Evolutionary conservation across 2,329 filamentous ascomycete genomes (phyloP).

Genomic region (Trichoderma lentiforme): DNA sequence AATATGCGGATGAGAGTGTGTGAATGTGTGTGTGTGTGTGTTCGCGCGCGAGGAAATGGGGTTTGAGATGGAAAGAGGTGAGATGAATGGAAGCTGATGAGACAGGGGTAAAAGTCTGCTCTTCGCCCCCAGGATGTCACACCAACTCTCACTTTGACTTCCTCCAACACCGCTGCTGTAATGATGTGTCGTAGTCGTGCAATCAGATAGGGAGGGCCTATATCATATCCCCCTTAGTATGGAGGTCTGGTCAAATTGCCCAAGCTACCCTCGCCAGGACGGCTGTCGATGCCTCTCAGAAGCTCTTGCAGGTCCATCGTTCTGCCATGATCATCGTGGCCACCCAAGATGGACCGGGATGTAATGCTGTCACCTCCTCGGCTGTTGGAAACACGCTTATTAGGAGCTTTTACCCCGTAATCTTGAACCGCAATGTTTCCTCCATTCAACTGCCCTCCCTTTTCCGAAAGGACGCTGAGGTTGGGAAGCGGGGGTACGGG

Average conservation of each 20-base stretch:
- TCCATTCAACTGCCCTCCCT: slow-evolving; percentile 27
- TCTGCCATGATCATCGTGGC: slow-evolving; percentile 32
- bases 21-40: background rate
- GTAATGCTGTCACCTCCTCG: slow-evolving; percentile 39
- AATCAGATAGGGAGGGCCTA: no score
- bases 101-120: background rate
- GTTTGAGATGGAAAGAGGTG: background rate
- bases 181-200: background rate
- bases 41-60: background rate
- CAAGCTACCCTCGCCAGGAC: slow-evolving; percentile 43
- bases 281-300: slow-evolving; percentile 49
- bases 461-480: slow-evolving; percentile 31
- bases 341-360: slow-evolving; percentile 34
- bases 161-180: background rate
- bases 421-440: slow-evolving; percentile 36
- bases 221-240: slow-evolving; percentile 37
- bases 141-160: background rate
- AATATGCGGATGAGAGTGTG: background rate
- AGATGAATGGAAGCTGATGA: background rate
- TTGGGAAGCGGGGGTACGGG: slow-evolving; percentile 55
- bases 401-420: slow-evolving; percentile 30
- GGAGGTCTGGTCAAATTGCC: slow-evolving; percentile 48
- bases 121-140: background rate
- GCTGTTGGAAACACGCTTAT: slow-evolving; percentile 41
- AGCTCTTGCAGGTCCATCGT: slow-evolving; percentile 48